Evolutionary conservation across 768 basidiomycete species (phyloP), one percentile per base, ranked within the genome.

Genomic region (Boletales sp.): DNA sequence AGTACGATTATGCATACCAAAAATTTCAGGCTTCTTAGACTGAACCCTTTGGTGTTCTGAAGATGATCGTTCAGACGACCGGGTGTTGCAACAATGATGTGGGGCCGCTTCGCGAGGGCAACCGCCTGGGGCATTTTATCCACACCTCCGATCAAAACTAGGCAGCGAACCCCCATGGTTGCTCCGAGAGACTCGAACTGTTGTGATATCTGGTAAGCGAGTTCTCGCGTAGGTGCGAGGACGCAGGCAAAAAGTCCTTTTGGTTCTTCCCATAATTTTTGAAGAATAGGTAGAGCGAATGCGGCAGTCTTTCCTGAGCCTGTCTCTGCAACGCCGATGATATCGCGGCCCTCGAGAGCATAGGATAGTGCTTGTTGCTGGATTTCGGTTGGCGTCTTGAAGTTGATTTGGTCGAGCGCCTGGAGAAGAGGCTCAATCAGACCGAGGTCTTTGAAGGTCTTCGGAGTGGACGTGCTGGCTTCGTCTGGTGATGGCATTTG

Each of bases 221-320:
- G 76, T 72, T 99, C 97, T 61, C 95, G 85, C n/a, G 97, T 99
- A 12, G 97, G 97, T 14, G 95, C 94, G 35, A 99, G 77, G 14
- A 98, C 84, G 62, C 91, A 88, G 13, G 93, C 93, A 65, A 94
- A 99, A 36, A 95, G 79, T 18, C 92, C 90, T 62, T 87, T 87
- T 40, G 97, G 97, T 29, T 94, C 89, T 43, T 94, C 89, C 94
- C 94, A 98, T 68, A 98, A 71, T 58, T 91, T 91, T 69, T 99
- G 97, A 32, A 99, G 72, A 51, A 99, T 95, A 2, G 97, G 97
- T 6, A 98, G 72, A 21, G 91, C 93, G 69, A 98, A 98, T 18
- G 97, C 94, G 14, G 94, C 95, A 0, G 97, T 98, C 75, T 99
- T 98, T 58, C 95, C 97, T 12, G 90, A 93, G 29, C 97, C 97